Base-by-base conservation (phyloP, 805 yeast genomes). In the Starmerella kuoi region DNA sequence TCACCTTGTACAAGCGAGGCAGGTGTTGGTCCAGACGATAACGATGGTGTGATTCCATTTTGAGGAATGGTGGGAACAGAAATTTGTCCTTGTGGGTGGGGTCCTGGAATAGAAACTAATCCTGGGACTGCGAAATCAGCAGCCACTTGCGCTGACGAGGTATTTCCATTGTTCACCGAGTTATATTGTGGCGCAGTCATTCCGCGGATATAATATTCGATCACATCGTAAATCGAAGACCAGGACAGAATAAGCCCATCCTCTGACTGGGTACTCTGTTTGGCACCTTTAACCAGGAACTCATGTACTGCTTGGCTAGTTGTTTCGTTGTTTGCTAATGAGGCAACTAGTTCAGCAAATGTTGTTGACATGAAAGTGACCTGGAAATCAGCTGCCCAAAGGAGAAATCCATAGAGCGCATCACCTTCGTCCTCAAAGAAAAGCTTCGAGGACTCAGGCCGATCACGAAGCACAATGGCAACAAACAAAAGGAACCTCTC, bases 331-430 rank as follows among this genome's bases (percentile, higher is more conserved):
- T 35, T 43, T 2, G 91, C 69, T 31, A 88, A 65, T 5, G 91
- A 78, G 2, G 93, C 77, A 44, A 88, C 65, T 69, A 88, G 72
- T 43, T 84, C 68, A 49, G 87, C 76, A 54, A 79, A 85, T 0
- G 94, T 73, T 0, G 97, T 80, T 39, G 84, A 73, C 64, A 86
- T 83, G 37, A 85, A 65, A 1, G 60, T 49, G 14, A 84, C 84
- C 47, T 77, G 85, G 53, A 82, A 77, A 45, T 74, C 76, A 2
- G 91, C 68, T 0, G 94, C 93, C 97, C 97, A 91, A 42, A 73
- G 74, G 31, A 88, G 66, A 50, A 91, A 87, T 0, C 95, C 96
- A 54, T 74, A 69, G 2, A 84, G 66, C 44, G 77, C 76, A 12
- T 79, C 72, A 40, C 71, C 76, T 17, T 72, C 64, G 48, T 79